Conservation (phyloP, 2,329 filamentous ascomycete genomes). For the Colletotrichum sp. region DNA sequence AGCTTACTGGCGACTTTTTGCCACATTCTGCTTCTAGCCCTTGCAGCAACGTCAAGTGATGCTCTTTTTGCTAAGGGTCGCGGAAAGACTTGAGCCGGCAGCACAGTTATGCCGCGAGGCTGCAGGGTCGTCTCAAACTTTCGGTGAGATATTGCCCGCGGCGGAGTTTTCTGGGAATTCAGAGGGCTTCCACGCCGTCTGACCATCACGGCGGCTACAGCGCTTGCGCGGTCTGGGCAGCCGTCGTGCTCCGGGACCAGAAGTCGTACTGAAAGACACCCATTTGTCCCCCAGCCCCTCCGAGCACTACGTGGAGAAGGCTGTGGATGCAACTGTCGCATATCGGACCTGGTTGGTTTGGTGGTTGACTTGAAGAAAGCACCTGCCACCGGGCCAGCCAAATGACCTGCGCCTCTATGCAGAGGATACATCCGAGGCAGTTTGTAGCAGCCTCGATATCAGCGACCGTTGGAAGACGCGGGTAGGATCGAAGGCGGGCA, state of each 20-base stretch:
- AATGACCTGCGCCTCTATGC: neutral
- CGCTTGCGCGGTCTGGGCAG: neutral
- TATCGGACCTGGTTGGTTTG: neutral
- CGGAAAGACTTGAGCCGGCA: neutral
- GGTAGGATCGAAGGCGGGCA: neutral
- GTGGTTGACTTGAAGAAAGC: neutral
- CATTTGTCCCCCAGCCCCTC: neutral
- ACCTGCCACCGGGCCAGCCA: neutral
- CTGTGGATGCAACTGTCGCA: neutral
- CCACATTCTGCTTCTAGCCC: neutral
- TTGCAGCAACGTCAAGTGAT: neutral
- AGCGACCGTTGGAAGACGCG: neutral
- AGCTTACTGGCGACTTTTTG: neutral
- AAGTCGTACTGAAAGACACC: neutral
- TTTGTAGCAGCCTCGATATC: neutral
- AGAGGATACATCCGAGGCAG: neutral
- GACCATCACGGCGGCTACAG: neutral
- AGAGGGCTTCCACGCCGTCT: neutral
- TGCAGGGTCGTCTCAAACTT: neutral
- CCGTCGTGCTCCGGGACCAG: neutral
- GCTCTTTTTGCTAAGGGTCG: neutral
- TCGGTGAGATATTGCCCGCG: neutral
- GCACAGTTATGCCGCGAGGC: neutral
- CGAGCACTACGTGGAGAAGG: neutral
- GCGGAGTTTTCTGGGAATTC: neutral